Evolutionary conservation across 495 filamentous ascomycete genomes (phyloP).

Genomic region (Cairneyella variabilis): DNA sequence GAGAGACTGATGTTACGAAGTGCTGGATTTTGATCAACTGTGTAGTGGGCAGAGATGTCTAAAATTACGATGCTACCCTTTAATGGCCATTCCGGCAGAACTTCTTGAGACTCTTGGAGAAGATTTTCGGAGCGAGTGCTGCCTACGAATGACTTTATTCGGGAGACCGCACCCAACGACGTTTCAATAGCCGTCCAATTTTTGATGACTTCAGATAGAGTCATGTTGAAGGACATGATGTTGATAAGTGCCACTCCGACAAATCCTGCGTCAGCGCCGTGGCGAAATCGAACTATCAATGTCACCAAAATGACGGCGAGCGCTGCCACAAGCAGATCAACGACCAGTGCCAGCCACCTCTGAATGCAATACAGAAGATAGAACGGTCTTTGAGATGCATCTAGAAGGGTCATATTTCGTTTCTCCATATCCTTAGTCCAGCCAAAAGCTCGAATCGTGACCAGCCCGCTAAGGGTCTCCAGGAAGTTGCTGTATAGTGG

Average conservation of each 20-base stretch:
- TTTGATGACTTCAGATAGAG: background rate
- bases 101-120: slow-evolving; percentile 2
- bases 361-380: slow-evolving; percentile 47
- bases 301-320: slow-evolving; percentile 23
- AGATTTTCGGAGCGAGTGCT: slow-evolving; percentile 30
- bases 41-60: slow-evolving; percentile 27
- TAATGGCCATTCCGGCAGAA: slow-evolving; percentile 31
- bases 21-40: background rate
- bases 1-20: slow-evolving; percentile 10
- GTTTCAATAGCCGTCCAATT: slow-evolving; percentile 47
- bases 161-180: slow-evolving; percentile 46
- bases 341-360: slow-evolving; percentile 35
- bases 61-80: slow-evolving; percentile 27
- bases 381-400: slow-evolving; percentile 52
- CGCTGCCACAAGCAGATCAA: slow-evolving; percentile 48
- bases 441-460: slow-evolving; percentile 45
- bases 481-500: slow-evolving; percentile 56
- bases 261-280: slow-evolving; percentile 36
- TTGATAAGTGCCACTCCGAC: slow-evolving; percentile 54
- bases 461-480: slow-evolving; percentile 42
- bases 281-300: slow-evolving; percentile 29
- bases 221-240: slow-evolving; percentile 27
- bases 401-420: slow-evolving; percentile 41
- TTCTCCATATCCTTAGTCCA: slow-evolving; percentile 27
- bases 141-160: slow-evolving; percentile 36